Base-by-base conservation (phyloP, 164 flowering plant genomes). In the Vitis cinerea region DNA sequence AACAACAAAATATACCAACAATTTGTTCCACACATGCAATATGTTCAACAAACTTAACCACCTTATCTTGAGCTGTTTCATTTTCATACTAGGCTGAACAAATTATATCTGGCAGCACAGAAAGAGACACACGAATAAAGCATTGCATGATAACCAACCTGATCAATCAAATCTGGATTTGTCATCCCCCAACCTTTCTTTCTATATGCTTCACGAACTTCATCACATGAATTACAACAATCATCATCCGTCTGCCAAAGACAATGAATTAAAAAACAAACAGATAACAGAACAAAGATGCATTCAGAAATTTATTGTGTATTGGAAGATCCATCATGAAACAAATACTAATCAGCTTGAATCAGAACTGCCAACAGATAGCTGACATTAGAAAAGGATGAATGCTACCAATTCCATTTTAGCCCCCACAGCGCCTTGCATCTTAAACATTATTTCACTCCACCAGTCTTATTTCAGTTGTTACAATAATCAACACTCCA, bases 191-290 rank as follows among this genome's bases (percentile, higher is more conserved):
- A 88, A 29, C 95, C 95, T 76, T 83, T 90, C 74, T 83, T 86
- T 59, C 81, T 71, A 67, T 90, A 90, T 60, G 92, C 92, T 68
- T 90, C 95, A 58, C 85, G 89, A 65, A 90, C 95, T 69, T 88
- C 95, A 76, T 90, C 92, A 72, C 95, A 90, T 62, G 90, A 77
- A 71, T 90, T 90, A 74, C 95, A 90, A 66, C 95, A 90, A 65
- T 90, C 80, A 71, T 85, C 88, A 78, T 88, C 95, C 10, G 84
- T 59, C 95, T 90, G 87, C 74, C 75, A 51, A 11, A 50, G 47
- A 53, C 23, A 65, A 9, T 61, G 52, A 13, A 53, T 48, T 49
- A 71, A 48, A 27, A 13, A 57, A 37, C 15, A 68, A 50, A 31
- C 27, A 44, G 16, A 17, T 15, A 51, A 59, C 14, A 59, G 10